Base-by-base conservation (phyloP, 2,329 filamentous ascomycete species). In the Aureobasidium sp. region DNA sequence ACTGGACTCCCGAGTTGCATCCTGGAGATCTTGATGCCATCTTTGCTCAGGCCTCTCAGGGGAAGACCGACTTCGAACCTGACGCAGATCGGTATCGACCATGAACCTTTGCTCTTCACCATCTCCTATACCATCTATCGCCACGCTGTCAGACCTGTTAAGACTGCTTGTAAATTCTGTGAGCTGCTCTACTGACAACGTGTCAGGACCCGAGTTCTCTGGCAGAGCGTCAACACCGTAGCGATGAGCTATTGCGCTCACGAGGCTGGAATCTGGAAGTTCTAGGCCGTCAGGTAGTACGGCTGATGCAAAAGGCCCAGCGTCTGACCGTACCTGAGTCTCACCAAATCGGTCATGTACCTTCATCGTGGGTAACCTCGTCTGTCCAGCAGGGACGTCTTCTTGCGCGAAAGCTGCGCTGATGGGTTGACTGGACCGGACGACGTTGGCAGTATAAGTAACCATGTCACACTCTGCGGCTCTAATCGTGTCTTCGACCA, bases 401-500 rank as follows among this genome's bases (percentile, higher is more conserved):
- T 69, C 71, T 63, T 77, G 72, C 12, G 72, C 69, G 63, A 80
- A 79, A 2, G 75, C 73, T 7, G 78, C 77, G 45, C 77, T 78
- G 37, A 80, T 70, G 1, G 78, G 77, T 65, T 79, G 77, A 58
- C 74, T 75, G 5, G 77, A 78, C 22, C 71, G 71, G 44, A 80
- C 71, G 0, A 71, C 72, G 7, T 78, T 74, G 55, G 75, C 66
- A 5, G 64, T 66, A n/a, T 62, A 49, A 20, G 37, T 14, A 12
- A 56, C 49, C 20, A 65, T 47, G 67, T 93, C 88, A 63, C 89
- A 85, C 12, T 89, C 86, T 67, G 91, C 87, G 22, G 85, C 86
- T 64, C 88, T 89, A 41, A 89, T 84, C 73, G 90, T 84, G 60
- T 97, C 93, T 64, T 85, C 85, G 64, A 94, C 91, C 75, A 96